These are phyloP conservation scores for Isatis lusitanica DNA, from an alignment of 441 rosid genomes.

Conservation along the genomic window DNA sequence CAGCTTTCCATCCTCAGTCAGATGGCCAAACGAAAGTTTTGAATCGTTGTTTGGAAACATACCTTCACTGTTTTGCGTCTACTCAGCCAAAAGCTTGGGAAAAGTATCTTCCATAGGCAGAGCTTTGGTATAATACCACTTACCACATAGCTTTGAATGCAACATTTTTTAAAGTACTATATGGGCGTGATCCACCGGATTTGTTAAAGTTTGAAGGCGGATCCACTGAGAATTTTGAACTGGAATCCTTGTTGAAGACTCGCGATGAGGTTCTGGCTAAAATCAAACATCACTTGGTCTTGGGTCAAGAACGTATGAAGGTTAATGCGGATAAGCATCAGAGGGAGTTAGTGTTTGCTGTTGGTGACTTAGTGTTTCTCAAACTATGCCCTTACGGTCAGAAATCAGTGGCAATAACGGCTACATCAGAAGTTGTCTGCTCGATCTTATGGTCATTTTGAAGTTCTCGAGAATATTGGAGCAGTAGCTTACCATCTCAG, in stretches of 20 bases:
- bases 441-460: too few species aligned
- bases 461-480: too few species aligned
- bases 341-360: neutral
- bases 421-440: too few species aligned
- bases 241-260: neutral
- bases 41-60: neutral
- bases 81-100: neutral
- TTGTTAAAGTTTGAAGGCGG: neutral
- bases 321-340: neutral
- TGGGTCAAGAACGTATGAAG: neutral
- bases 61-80: neutral
- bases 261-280: neutral
- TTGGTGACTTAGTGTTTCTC: neutral
- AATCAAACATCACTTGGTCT: neutral
- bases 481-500: too few species aligned
- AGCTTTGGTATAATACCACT: neutral
- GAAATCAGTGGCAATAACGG: too few species aligned
- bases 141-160: neutral
- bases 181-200: too few species aligned
- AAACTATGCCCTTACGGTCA: neutral
- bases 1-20: neutral
- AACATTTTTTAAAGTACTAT: neutral
- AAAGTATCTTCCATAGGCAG: neutral
- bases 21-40: neutral
- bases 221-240: neutral